These are phyloP conservation scores for Aspergillus eucalypticola DNA, from an alignment of 2,329 filamentous ascomycete genomes.

Conservation along the genomic window DNA sequence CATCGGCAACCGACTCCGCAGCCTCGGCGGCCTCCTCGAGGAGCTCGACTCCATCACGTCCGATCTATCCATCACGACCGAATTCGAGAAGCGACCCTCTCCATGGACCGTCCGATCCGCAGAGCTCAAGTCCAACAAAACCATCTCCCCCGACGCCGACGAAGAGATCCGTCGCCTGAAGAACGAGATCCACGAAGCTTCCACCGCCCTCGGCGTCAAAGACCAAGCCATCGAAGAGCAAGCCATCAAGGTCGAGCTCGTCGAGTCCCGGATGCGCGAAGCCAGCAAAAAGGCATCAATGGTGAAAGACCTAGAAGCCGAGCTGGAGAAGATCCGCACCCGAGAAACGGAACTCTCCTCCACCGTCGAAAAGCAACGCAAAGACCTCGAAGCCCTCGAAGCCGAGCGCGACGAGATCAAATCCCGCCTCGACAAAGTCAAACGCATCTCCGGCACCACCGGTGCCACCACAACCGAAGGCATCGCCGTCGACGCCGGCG, in stretches of 20 bases:
- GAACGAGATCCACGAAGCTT: slow-evolving; percentile 76
- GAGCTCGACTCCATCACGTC: slow-evolving; percentile 70
- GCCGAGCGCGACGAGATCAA: slow-evolving; percentile 45
- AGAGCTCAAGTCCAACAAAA: slow-evolving; percentile 79
- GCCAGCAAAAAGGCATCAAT: slow-evolving; percentile 70
- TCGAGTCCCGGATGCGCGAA: slow-evolving; percentile 84
- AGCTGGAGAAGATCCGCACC: slow-evolving; percentile 42
- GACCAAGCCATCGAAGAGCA: slow-evolving; percentile 83
- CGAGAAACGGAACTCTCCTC: slow-evolving; percentile 36
- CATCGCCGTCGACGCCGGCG: slow-evolving; percentile 39
- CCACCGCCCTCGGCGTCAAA: slow-evolving; percentile 68
- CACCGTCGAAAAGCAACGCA: slow-evolving; percentile 38
- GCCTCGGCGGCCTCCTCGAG: slow-evolving; percentile 63
- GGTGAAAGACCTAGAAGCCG: slow-evolving; percentile 46
- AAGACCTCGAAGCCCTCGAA: slow-evolving; percentile 40
- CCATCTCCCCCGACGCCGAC: slow-evolving; percentile 76
- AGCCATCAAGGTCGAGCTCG: slow-evolving; percentile 88
- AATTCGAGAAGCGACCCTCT: slow-evolving; percentile 73
- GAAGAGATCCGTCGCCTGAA: slow-evolving; percentile 79
- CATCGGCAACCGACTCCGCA: slow-evolving; percentile 67
- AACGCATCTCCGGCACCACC: slow-evolving; percentile 42
- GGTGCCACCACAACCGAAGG: slow-evolving; percentile 41
- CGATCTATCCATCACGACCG: slow-evolving; percentile 70
- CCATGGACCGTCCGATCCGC: slow-evolving; percentile 84
- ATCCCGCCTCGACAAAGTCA: slow-evolving; percentile 45